Evolutionary conservation across 2,329 filamentous ascomycete species (phyloP), one percentile per base, ranked within the genome.

Genomic region (Penicillium brasilianum): DNA sequence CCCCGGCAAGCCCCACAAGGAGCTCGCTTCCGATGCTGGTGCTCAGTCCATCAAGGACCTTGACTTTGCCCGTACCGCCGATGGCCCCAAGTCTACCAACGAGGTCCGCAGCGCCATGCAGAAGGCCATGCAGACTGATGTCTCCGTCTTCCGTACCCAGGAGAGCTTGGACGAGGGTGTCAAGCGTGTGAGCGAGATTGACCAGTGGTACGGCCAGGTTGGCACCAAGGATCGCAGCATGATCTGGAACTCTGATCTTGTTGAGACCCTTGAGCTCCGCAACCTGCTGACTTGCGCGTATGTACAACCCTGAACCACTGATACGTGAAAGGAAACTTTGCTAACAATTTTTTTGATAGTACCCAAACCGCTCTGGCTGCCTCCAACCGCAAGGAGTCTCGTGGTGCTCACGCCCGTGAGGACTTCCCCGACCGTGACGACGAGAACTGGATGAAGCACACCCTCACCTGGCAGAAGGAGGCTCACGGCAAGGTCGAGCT

Each of bases 361-460:
- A 87, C 90, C 51, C 95, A 99, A 89, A 98, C 95, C 55, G 95
- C 95, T 65, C 87, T 89, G 71, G 87, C 93, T 34, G 95, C 95
- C 65, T 92, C 93, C 61, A 94, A 94, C 82, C 89, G 95, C 76
- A 97, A 97, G 86, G 95, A 99, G 82, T 97, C 93, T 59, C 91
- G 95, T 82, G 95, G 95, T 77, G 95, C 95, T 25, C 95, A 99
- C 81, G 95, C 95, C 68, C 91, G 95, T 69, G 95, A 99, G 84
- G 95, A 99, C 78, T 98, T 80, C 86, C 94, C 94, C 60, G 93
- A 98, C 18, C 90, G 95, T 83, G 92, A 98, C 76, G 95, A 99
- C 77, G 85, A 89, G 80, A 90, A 96, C 80, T 98, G 94, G 94
- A 97, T 97, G 94, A 98, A 98, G 89, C 95, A 99, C 87, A 96